phyloP scores from a whole-genome alignment of 164 flowering plant species.

The Vitis cinerea region DNA sequence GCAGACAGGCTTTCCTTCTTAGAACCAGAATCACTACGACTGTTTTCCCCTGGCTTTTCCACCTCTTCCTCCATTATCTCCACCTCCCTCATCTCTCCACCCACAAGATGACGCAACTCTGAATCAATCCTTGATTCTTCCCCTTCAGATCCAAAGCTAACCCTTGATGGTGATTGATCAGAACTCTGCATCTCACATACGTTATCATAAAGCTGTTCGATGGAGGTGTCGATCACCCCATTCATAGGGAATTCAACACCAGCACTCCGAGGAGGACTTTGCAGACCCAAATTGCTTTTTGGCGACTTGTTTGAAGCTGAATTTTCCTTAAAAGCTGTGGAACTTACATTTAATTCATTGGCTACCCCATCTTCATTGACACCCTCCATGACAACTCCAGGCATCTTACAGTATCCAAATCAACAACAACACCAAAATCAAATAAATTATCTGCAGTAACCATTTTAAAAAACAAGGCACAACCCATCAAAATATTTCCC shows the following conservation, averaged over 20 bases:
- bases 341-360: slow-evolving; percentile 40
- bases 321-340: slow-evolving; percentile 39
- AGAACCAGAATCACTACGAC: slow-evolving; percentile 36
- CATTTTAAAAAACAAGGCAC: not conserved
- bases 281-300: slow-evolving; percentile 32
- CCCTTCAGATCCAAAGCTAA: slow-evolving; percentile 72
- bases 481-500: not conserved
- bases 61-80: slow-evolving; percentile 59
- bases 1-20: slow-evolving; percentile 42
- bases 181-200: slow-evolving; percentile 91
- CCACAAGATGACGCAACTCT: slow-evolving; percentile 79
- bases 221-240: slow-evolving; percentile 58
- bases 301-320: slow-evolving; percentile 27
- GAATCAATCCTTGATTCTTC: slow-evolving; percentile 87
- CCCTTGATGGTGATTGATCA: slow-evolving; percentile 74
- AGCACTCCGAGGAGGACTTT: slow-evolving; percentile 29
- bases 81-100: slow-evolving; percentile 71
- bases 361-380: slow-evolving; percentile 41
- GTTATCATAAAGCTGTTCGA: slow-evolving; percentile 76
- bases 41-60: slow-evolving; percentile 33
- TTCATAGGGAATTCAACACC: slow-evolving; percentile 26
- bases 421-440: slow-evolving; percentile 8
- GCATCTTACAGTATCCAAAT: slow-evolving; percentile 43
- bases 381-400: slow-evolving; percentile 64
- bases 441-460: slow-evolving; percentile 29